phyloP scores from a whole-genome alignment of 148 eudicot genomes.

The Rhododendron ovatum region DNA sequence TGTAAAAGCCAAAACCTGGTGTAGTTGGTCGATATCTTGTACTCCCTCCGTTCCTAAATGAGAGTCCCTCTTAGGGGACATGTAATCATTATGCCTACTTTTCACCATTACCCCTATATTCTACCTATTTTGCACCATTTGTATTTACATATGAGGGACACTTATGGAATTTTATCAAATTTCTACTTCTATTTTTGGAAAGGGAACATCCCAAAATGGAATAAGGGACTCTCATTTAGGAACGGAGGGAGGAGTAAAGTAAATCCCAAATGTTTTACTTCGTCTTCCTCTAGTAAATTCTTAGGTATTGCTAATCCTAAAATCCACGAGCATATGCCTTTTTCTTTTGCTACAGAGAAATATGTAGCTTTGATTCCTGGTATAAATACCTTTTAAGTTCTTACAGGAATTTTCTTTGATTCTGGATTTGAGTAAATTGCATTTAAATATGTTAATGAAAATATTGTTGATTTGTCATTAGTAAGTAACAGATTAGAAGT shows the following conservation, averaged over 20 bases:
- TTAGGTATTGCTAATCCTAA: background rate
- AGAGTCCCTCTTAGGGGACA: no score
- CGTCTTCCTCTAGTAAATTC: background rate
- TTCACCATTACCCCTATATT: no score
- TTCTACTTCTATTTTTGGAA: no score
- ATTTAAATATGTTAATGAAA: background rate
- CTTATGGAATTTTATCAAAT: no score
- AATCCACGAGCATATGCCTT: background rate
- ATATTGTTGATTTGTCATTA: background rate
- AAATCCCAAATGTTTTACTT: background rate
- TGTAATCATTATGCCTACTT: no score
- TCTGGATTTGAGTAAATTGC: background rate
- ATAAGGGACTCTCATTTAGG: no score
- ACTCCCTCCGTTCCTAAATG: no score
- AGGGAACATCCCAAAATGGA: no score
- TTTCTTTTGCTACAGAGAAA: background rate
- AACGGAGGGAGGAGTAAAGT: background rate
- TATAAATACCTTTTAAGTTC: background rate
- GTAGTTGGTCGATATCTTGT: background rate
- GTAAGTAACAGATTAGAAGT: background rate
- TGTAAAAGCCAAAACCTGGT: background rate
- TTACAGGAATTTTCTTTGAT: background rate
- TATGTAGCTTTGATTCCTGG: constrained; percentile 6
- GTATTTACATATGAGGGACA: no score
- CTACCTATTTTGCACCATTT: no score